phyloP scores from a whole-genome alignment of 2,329 filamentous ascomycete species.

The Fusarium longipes region DNA sequence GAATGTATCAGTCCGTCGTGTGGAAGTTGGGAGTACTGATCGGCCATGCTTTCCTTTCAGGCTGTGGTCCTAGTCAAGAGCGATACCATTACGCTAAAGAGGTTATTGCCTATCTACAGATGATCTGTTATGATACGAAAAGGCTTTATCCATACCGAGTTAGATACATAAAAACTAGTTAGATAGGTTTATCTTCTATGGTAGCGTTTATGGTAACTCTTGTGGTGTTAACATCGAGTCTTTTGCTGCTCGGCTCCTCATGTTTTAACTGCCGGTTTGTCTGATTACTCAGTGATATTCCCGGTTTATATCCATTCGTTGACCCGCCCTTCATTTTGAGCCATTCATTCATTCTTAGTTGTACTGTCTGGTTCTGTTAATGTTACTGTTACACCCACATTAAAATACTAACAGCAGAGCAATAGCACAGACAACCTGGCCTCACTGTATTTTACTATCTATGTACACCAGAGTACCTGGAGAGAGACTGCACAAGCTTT shows the following conservation, averaged over 20 bases:
- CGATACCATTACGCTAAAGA: no score
- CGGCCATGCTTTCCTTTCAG: no score
- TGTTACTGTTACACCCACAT: constrained; percentile 7
- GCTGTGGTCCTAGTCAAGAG: no score
- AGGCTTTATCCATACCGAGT: no score
- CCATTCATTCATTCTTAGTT: background rate
- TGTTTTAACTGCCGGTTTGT: constrained; percentile 23
- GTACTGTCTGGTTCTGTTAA: background rate
- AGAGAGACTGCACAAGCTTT: constrained; percentile 21
- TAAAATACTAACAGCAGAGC: background rate
- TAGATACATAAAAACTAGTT: no score
- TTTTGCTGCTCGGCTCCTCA: background rate
- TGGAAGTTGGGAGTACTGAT: no score
- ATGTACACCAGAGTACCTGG: background rate
- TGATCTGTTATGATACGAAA: no score
- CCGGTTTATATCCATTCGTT: constrained; percentile 11
- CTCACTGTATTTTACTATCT: background rate
- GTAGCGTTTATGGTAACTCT: no score
- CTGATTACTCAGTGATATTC: constrained; percentile 28
- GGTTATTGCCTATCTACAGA: no score
- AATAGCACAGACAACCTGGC: background rate
- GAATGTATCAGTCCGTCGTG: no score
- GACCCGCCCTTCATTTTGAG: constrained; percentile 5
- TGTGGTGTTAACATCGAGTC: background rate
- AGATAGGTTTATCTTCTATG: no score